Evolutionary conservation across 495 filamentous ascomycete genomes (phyloP), one percentile per base, ranked within the genome.

Genomic region (Hyaloscypha finlandica): DNA sequence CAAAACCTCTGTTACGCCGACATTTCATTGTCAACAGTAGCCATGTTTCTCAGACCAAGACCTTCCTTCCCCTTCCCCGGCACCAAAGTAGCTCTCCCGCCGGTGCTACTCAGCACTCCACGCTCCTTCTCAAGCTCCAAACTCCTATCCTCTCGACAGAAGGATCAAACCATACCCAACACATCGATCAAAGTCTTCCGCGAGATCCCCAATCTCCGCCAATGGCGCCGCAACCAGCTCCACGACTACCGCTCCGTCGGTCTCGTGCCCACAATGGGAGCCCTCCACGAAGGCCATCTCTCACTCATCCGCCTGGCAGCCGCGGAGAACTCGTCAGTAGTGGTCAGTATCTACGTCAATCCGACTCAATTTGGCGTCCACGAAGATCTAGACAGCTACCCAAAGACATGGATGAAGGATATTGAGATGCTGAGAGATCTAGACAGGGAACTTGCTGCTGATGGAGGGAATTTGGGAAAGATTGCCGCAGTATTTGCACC

Each of bases 211-310:
- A 78, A 82, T 2, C 82, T 97, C 42, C 92, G 93, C 57, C 75
- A 85, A 71, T 86, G 89, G 78, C 91, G 94, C 19, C 85, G 84
- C 2, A 80, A 87, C 33, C 85, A 94, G 35, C 80, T 89, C 53
- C 81, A 88, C 59, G 82, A 87, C 68, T 83, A 88, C 73, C 86
- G 89, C 37, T 88, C 88, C 20, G 87, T 99, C 58, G 93, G 90
- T 54, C 86, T 99, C 11, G 92, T 99, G 8, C 95, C 95, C 0
- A 99, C 95, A 11, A 97, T 99, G 94, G 95, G 95, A 48, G 95
- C 95, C 19, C 85, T 99, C 0, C 95, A 99, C 77, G 85, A 90
- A 65, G 95, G 95, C 31, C 95, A 99, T 76, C 78, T 97, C 37
- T 90, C 91, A 14, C 81, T 98, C 8, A 91, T 97, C 72, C 93